phyloP scores from a whole-genome alignment of 306 rosid genomes.

The Fragaria nilgerrensis region DNA sequence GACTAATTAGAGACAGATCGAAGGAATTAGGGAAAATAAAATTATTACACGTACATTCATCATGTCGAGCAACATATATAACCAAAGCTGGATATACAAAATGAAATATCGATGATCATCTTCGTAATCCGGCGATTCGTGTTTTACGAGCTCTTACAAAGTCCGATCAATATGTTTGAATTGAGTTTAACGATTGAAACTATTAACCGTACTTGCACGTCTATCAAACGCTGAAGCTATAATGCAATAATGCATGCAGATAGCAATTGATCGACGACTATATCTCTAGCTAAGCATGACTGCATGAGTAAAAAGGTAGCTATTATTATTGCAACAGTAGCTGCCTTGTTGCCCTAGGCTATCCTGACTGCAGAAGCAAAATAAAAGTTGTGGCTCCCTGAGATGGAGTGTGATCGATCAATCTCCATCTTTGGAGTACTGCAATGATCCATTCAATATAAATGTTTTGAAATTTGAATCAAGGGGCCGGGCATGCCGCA shows the following conservation, averaged over 20 bases:
- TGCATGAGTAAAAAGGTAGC: background rate
- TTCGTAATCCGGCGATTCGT: too few relatives aligned
- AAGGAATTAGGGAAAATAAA: too few relatives aligned
- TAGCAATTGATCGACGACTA: background rate
- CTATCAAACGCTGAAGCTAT: background rate
- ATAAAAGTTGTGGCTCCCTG: background rate
- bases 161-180: too few relatives aligned
- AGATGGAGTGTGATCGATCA: background rate
- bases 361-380: constrained; percentile 4
- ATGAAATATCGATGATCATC: too few relatives aligned
- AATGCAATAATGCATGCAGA: background rate
- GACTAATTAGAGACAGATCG: too few relatives aligned
- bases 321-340: background rate
- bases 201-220: background rate
- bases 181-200: too few relatives aligned
- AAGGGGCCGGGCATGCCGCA: background rate
- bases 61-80: too few relatives aligned
- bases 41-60: too few relatives aligned
- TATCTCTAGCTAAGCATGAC: background rate
- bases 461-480: background rate
- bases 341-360: background rate
- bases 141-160: too few relatives aligned
- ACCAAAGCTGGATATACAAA: too few relatives aligned
- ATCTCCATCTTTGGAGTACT: background rate
- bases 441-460: background rate